phyloP scores from a whole-genome alignment of 306 rosid species.

The Prunus salicina region DNA sequence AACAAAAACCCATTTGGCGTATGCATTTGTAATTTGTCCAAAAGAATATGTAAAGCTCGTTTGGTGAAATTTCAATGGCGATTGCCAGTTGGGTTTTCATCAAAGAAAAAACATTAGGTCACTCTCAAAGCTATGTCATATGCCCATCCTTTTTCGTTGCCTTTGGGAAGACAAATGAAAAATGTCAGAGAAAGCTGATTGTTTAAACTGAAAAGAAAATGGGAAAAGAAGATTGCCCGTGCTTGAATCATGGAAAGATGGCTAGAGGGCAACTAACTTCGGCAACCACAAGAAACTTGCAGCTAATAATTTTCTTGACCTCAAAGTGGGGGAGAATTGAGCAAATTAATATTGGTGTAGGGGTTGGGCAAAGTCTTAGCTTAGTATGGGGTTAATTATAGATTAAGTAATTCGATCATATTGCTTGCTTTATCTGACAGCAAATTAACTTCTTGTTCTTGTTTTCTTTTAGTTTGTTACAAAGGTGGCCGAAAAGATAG shows the following conservation, averaged over 20 bases:
- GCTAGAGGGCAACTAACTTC: constrained; percentile 3
- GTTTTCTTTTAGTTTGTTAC: neutral
- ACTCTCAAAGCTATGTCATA: constrained; percentile 46
- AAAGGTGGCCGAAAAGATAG: neutral
- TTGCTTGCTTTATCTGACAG: constrained; percentile 14
- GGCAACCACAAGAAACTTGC: neutral
- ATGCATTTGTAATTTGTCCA: constrained; percentile 33
- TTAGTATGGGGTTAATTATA: constrained; percentile 7
- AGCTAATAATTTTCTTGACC: neutral
- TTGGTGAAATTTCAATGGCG: constrained; percentile 33
- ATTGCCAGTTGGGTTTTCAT: constrained; percentile 38
- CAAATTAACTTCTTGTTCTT: neutral
- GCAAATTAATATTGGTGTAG: neutral
- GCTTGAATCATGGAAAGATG: constrained; percentile 18
- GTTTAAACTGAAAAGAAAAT: neutral
- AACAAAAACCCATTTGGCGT: constrained; percentile 17
- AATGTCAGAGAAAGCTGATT: constrained; percentile 12
- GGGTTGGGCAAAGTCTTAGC: neutral
- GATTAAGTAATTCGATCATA: constrained; percentile 14
- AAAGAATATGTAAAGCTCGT: constrained; percentile 19
- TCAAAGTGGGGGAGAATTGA: constrained; percentile 1
- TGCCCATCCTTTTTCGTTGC: constrained; percentile 35
- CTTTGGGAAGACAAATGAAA: constrained; percentile 14
- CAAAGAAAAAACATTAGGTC: constrained; percentile 35
- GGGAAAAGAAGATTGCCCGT: neutral